Evolutionary conservation across 768 basidiomycete genomes (phyloP), one percentile per base, ranked within the genome.

Genomic region (Clitopilus passeckerianus): DNA sequence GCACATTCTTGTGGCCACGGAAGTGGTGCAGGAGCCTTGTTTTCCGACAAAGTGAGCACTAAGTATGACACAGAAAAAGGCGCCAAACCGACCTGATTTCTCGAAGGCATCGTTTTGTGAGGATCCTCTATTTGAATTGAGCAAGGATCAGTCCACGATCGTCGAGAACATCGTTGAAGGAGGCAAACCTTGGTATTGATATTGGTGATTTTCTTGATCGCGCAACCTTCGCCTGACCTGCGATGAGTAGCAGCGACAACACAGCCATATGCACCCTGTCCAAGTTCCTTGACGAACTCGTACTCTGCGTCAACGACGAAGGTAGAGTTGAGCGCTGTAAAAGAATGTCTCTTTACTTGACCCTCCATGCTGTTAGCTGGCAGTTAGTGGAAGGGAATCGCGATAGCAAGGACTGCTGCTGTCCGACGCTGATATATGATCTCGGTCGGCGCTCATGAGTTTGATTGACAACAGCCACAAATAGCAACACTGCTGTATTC

Each of bases 1-100:
- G 58, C 52, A 98, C 95, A 70, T 99, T 99, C 79, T 99, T 99
- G 79, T 99, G 97, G 5, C 96, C 95, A 66, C 97, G 86, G 77
- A 99, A 99, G 74, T 99, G 97, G 74, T 96, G 95, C 35, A 99
- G 75, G 43, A 99, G 80, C 70, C 94, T 95, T 59, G 20, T 14
- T 9, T 20, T 30, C 53, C 24, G 14, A 62, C 41, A 27, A 56
- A 41, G 53, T 64, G 54, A 62, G 54, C 59, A n/a, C 10, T 35
- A 46, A 46, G 55, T 22, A 50, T 12, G 22, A 20, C 27, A 7
- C 18, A n/a, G 18, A 50, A 12, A 50, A 23, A 50, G 46, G 46
- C 46, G 46, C 46, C 20, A 50, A 50, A 74, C 82, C 59, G 68
- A 90, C 92, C 86, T 91, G 74, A 99, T 93, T 77, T 99, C 97